These are phyloP conservation scores for Saprolegnia parasitica DNA, from an alignment of 352 stramenopile genomes.

Conservation along the genomic window DNA sequence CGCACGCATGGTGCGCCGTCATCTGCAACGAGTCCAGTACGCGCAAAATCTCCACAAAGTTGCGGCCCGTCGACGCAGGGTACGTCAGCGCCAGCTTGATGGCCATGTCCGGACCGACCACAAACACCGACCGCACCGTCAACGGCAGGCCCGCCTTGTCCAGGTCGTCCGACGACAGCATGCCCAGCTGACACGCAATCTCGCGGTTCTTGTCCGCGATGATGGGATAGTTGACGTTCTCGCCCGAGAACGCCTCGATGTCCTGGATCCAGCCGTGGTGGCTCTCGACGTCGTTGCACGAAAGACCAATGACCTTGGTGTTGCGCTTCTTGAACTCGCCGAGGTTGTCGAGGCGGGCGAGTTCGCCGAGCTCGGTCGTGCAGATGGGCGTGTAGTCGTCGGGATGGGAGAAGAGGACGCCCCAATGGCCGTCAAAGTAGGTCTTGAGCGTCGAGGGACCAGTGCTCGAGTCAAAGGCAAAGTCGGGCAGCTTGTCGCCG, in stretches of 20 bases:
- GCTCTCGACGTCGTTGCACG: slow-evolving; percentile 66
- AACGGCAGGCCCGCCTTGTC: slow-evolving; percentile 74
- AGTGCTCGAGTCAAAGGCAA: slow-evolving; percentile 52
- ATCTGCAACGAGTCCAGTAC: slow-evolving; percentile 87
- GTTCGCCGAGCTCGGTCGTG: slow-evolving; percentile 89
- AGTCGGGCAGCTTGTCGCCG: slow-evolving; percentile 54
- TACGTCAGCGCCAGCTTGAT: slow-evolving; percentile 90
- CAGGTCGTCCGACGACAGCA: slow-evolving; percentile 80
- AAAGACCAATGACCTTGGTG: slow-evolving; percentile 79
- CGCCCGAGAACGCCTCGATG: slow-evolving; percentile 70
- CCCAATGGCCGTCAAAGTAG: slow-evolving; percentile 63
- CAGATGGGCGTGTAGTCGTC: slow-evolving; percentile 92
- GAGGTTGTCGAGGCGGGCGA: slow-evolving; percentile 72
- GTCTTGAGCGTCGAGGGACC: slow-evolving; percentile 50
- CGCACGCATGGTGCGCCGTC: slow-evolving; percentile 43
- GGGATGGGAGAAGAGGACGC: slow-evolving; percentile 79
- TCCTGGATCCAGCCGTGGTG: slow-evolving; percentile 80
- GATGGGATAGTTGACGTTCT: slow-evolving; percentile 85
- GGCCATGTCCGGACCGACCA: slow-evolving; percentile 86
- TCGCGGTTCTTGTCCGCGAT: slow-evolving; percentile 78
- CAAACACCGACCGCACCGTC: slow-evolving; percentile 89
- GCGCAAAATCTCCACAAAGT: slow-evolving; percentile 91
- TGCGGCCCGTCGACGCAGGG: slow-evolving; percentile 86
- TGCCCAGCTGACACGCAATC: slow-evolving; percentile 80
- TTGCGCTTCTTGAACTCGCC: slow-evolving; percentile 69